Conservation (phyloP, 805 yeast genomes). For the Schizosaccharomyces osmophilus region DNA sequence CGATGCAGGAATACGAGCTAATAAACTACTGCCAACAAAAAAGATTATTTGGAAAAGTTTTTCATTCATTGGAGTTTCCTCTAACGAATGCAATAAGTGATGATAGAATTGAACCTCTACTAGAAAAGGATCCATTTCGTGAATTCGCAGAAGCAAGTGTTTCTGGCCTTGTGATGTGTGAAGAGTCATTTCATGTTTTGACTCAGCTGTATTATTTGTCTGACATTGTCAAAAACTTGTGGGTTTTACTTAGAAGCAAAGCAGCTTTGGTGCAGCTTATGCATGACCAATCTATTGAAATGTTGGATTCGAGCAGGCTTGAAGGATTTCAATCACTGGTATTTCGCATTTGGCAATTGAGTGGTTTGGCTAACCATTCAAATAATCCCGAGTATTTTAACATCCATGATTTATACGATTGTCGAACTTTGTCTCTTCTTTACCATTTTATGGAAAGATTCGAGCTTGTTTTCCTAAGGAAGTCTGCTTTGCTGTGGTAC, state of each 20-base stretch:
- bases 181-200: not conserved
- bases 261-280: not conserved
- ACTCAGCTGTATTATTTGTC: not conserved
- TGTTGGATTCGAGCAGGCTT: not conserved
- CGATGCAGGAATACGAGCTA: not conserved
- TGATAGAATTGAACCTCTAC: not conserved
- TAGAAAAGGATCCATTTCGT: not conserved
- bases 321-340: not conserved
- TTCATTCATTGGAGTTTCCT: not conserved
- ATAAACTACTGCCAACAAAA: not conserved
- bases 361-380: not conserved
- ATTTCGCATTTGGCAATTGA: not conserved
- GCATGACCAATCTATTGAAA: not conserved
- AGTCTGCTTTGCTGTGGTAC: constrained; percentile 30
- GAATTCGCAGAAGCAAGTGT: constrained; percentile 1
- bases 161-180: not conserved
- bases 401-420: not conserved
- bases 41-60: not conserved
- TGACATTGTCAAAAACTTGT: not conserved
- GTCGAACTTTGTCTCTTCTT: not conserved
- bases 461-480: constrained; percentile 39
- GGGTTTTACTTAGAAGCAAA: not conserved
- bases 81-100: not conserved
- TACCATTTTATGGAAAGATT: constrained; percentile 15
- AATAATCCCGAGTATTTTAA: not conserved